phyloP scores from a whole-genome alignment of 2,329 filamentous ascomycete species.

The Ophiostoma fasciatum region DNA sequence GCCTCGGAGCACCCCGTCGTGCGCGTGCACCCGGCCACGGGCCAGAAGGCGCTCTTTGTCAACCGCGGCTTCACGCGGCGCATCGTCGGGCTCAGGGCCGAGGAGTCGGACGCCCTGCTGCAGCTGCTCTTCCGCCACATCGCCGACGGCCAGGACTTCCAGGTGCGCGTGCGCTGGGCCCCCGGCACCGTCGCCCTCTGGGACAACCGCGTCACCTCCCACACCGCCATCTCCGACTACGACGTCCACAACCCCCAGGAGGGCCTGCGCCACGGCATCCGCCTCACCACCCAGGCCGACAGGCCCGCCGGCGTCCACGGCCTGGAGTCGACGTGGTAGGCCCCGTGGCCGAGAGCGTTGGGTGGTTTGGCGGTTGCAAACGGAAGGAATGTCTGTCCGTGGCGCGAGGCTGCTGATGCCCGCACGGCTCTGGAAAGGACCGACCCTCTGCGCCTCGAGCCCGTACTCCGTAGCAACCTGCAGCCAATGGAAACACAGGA shows the following conservation, averaged over 20 bases:
- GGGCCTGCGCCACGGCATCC: slow-evolving; percentile 25
- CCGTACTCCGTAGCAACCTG: no score
- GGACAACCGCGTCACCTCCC: slow-evolving; percentile 44
- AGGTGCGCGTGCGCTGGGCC: slow-evolving; percentile 51
- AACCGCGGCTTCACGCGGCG: slow-evolving; percentile 46
- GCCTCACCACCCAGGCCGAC: slow-evolving; percentile 25
- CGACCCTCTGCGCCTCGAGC: no score
- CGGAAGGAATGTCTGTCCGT: no score
- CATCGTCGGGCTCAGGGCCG: slow-evolving; percentile 50
- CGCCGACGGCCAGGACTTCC: slow-evolving; percentile 45
- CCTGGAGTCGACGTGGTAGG: slow-evolving; percentile 22
- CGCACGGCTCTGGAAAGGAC: no score
- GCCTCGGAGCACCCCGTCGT: slow-evolving; percentile 63
- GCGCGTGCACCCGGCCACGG: slow-evolving; percentile 64
- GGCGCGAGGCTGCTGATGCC: no score
- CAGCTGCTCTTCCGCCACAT: slow-evolving; percentile 52
- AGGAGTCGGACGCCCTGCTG: slow-evolving; percentile 51
- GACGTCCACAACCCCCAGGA: slow-evolving; percentile 25
- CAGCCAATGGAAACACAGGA: no score
- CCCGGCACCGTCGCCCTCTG: slow-evolving; percentile 52
- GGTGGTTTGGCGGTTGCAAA: no score
- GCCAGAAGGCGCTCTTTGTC: slow-evolving; percentile 70
- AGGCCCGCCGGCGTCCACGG: slow-evolving; percentile 23
- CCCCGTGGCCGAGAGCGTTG: no score
- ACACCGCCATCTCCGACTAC: slow-evolving; percentile 30